These are phyloP conservation scores for Babesia ovis DNA, from an alignment of 169 alveolate species.

Conservation along the genomic window DNA sequence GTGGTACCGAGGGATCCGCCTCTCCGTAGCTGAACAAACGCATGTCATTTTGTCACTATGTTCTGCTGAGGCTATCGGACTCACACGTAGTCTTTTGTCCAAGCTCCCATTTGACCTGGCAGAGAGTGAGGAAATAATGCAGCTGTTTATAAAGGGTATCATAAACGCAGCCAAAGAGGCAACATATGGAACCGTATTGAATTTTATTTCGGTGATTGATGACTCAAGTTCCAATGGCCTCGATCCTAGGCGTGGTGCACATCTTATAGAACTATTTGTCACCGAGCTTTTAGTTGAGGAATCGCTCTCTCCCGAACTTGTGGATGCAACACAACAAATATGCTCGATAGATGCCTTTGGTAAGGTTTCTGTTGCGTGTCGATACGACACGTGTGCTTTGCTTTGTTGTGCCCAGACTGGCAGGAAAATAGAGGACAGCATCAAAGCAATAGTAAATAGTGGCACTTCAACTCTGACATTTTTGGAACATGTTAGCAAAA, in stretches of 20 bases:
- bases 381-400: constrained; percentile 8
- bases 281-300: neutral
- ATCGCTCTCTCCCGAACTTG: neutral
- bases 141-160: constrained; percentile 17
- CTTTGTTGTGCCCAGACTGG: constrained; percentile 15
- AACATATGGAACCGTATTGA: neutral
- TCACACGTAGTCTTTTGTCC: constrained; percentile 15
- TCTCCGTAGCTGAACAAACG: constrained; percentile 21
- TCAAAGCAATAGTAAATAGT: neutral
- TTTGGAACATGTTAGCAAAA: constrained; percentile 21
- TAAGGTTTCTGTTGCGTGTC: constrained; percentile 1
- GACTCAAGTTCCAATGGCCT: constrained; percentile 1
- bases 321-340: neutral
- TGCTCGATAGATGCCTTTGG: constrained; percentile 5
- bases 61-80: constrained; percentile 18
- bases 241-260: neutral
- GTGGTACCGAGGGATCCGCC: constrained; percentile 26
- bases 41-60: constrained; percentile 46
- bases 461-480: neutral
- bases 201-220: constrained; percentile 9
- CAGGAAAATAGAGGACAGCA: constrained; percentile 11
- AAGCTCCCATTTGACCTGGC: constrained; percentile 16
- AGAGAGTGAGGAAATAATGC: constrained; percentile 26
- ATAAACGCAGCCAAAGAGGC: constrained; percentile 4
- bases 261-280: constrained; percentile 7